These are phyloP conservation scores for Eucommia ulmoides DNA, from an alignment of 257 asterid genomes.

Conservation along the genomic window DNA sequence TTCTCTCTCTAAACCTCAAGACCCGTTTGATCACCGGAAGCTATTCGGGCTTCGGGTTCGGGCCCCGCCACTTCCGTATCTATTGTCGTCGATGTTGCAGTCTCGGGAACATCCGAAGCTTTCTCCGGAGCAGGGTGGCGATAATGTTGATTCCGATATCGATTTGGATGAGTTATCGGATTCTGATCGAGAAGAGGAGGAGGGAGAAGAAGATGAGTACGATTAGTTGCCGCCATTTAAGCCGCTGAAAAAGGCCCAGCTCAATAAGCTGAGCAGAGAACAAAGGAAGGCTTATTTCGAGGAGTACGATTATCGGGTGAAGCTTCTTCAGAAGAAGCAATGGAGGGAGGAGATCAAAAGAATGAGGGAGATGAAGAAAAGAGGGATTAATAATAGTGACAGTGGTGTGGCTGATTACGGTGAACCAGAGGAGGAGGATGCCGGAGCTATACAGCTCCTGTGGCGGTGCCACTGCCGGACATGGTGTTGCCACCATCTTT, in stretches of 20 bases:
- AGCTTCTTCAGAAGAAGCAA: slow-evolving; percentile 90
- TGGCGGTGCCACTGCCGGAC: slow-evolving; percentile 94
- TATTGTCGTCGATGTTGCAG: slow-evolving; percentile 91
- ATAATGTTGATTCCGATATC: slow-evolving; percentile 65
- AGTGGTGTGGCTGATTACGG: slow-evolving; percentile 28
- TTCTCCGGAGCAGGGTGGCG: slow-evolving; percentile 65
- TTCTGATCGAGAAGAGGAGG: slow-evolving; percentile 62
- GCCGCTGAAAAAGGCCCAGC: slow-evolving; percentile 71
- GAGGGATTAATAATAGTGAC: no score
- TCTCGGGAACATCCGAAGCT: slow-evolving; percentile 86
- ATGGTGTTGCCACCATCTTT: slow-evolving; percentile 90
- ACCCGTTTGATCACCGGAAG: slow-evolving; percentile 64
- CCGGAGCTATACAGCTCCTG: slow-evolving; percentile 81
- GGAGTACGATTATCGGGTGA: slow-evolving; percentile 89
- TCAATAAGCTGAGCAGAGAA: slow-evolving; percentile 56
- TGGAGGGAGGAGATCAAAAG: slow-evolving; percentile 80
- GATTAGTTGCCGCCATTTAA: slow-evolving; percentile 95
- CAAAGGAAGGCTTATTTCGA: slow-evolving; percentile 85
- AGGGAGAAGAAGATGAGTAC: slow-evolving; percentile 80
- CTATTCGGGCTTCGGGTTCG: slow-evolving; percentile 71
- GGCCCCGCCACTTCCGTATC: slow-evolving; percentile 86
- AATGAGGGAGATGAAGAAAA: slow-evolving; percentile 54
- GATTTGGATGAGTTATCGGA: slow-evolving; percentile 83
- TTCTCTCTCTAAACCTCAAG: slow-evolving; percentile 61
- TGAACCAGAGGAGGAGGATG: slow-evolving; percentile 59